Conservation (phyloP, 345 rosid genomes). For the Salix koriyanagi region DNA sequence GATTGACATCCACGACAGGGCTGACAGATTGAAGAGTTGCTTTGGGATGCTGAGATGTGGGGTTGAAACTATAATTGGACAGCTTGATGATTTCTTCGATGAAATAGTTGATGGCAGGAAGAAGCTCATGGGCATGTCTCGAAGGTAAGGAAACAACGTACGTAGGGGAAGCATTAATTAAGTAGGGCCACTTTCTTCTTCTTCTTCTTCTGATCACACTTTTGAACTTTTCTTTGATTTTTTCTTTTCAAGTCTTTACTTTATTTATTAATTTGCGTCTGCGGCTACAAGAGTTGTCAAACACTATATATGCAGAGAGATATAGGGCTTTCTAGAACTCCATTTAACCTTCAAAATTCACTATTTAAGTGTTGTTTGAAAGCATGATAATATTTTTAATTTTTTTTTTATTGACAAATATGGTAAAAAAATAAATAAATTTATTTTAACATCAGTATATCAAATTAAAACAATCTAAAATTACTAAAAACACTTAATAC, state of each 20-base stretch:
- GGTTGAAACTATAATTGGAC: slow-evolving; percentile 56
- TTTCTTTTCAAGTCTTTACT: neutral
- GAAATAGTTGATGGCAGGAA: slow-evolving; percentile 86
- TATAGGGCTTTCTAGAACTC: too few relatives aligned
- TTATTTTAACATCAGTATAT: too few relatives aligned
- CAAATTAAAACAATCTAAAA: too few relatives aligned
- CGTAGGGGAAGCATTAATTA: neutral
- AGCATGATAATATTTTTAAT: too few relatives aligned
- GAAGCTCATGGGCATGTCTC: slow-evolving; percentile 69
- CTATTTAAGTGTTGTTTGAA: too few relatives aligned
- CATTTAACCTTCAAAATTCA: too few relatives aligned
- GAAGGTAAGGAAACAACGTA: slow-evolving; percentile 30
- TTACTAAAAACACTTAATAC: too few relatives aligned
- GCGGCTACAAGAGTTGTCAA: slow-evolving; percentile 8
- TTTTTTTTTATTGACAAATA: too few relatives aligned
- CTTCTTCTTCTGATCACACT: too few relatives aligned
- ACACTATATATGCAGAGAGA: neutral
- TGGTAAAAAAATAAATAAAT: too few relatives aligned
- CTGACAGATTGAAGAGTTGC: slow-evolving; percentile 48
- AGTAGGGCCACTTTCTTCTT: neutral
- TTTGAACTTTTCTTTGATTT: neutral
- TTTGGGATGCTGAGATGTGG: slow-evolving; percentile 65
- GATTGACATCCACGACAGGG: slow-evolving; percentile 43
- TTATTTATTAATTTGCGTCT: neutral
- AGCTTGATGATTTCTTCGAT: slow-evolving; percentile 87